A percentile compares a stretch with the other conserved stretches of the same genome.
These are phyloP conservation scores for Arthroderma sp. DNA, from an alignment of 2,329 filamentous ascomycete species.

Conservation along the genomic window DNA sequence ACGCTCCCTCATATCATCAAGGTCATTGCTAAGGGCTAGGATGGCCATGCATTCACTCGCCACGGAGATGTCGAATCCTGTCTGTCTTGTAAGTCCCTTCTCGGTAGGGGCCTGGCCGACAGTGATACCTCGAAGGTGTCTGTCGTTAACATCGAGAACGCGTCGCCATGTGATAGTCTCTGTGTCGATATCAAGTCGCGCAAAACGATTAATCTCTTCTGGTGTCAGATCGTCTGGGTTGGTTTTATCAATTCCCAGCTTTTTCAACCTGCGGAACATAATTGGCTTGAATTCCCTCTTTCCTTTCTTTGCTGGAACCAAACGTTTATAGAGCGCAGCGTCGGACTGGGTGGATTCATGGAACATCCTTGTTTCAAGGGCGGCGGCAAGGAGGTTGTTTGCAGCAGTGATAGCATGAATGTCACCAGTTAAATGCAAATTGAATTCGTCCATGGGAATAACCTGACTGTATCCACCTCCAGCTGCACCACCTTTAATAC, in stretches of 20 bases:
- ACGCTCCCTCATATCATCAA: conserved; percentile 81
- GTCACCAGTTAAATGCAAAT: conserved; percentile 91
- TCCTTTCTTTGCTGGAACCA: conserved; percentile 83
- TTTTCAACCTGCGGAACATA: conserved; percentile 88
- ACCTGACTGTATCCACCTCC: conserved; percentile 98
- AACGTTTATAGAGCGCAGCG: conserved; percentile 67
- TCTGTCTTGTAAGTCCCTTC: conserved; percentile 75
- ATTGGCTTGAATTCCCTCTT: conserved; percentile 74
- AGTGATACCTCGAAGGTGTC: conserved; percentile 78
- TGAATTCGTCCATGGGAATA: conserved; percentile 99
- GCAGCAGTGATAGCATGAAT: conserved; percentile 95
- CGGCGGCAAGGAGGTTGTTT: conserved; percentile 91
- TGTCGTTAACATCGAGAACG: conserved; percentile 93
- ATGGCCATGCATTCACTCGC: conserved; percentile 98
- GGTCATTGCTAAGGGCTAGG: conserved; percentile 76
- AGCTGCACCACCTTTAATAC: conserved; percentile 95
- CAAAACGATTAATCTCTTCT: conserved; percentile 78
- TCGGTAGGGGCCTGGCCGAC: conserved; percentile 81
- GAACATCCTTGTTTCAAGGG: conserved; percentile 96
- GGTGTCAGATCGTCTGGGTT: conserved; percentile 80
- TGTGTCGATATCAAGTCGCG: conserved; percentile 90
- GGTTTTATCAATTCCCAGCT: conserved; percentile 91
- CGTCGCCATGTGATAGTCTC: conserved; percentile 95
- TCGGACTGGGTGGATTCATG: conserved; percentile 95
- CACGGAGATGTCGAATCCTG: conserved; percentile 94